These are phyloP conservation scores for Mycocentrospora acerina DNA, from an alignment of 2,329 filamentous ascomycete species.

Conservation along the genomic window DNA sequence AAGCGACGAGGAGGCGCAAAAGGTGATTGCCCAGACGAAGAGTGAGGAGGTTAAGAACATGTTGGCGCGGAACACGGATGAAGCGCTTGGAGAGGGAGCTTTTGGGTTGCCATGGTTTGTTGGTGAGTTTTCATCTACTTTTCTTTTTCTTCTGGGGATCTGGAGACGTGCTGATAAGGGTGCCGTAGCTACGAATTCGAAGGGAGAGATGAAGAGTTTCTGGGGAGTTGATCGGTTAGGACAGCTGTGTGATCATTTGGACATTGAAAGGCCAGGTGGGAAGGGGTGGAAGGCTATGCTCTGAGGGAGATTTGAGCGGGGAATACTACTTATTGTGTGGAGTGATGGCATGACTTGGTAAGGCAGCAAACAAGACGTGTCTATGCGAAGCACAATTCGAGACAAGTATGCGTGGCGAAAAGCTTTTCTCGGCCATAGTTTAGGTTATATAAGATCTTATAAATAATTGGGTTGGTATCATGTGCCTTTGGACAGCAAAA, in stretches of 20 bases:
- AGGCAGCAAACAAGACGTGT: no score
- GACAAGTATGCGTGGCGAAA: no score
- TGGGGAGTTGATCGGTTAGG: conserved; percentile 65
- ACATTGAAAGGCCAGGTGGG: conserved; percentile 46
- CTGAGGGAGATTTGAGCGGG: no score
- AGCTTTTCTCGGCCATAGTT: no score
- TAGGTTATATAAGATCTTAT: no score
- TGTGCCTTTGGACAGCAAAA: no score
- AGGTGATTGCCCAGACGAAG: conserved; percentile 43
- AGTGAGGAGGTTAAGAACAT: conserved; percentile 49
- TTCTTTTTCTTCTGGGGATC: not conserved
- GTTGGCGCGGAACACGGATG: conserved; percentile 53
- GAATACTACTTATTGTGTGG: no score
- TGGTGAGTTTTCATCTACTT: conserved; percentile 27
- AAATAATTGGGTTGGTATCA: no score
- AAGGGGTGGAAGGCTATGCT: conserved; percentile 45
- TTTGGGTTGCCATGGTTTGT: conserved; percentile 64
- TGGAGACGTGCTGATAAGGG: not conserved
- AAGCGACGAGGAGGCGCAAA: conserved; percentile 45
- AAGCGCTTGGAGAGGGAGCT: conserved; percentile 55
- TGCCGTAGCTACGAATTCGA: conserved; percentile 51
- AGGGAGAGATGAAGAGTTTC: conserved; percentile 57
- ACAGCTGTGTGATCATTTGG: conserved; percentile 55
- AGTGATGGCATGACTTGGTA: conserved; percentile 21
- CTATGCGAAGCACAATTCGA: no score